Evolutionary conservation across 352 stramenopile genomes (phyloP).

Genomic region (Pythium dissimile): DNA sequence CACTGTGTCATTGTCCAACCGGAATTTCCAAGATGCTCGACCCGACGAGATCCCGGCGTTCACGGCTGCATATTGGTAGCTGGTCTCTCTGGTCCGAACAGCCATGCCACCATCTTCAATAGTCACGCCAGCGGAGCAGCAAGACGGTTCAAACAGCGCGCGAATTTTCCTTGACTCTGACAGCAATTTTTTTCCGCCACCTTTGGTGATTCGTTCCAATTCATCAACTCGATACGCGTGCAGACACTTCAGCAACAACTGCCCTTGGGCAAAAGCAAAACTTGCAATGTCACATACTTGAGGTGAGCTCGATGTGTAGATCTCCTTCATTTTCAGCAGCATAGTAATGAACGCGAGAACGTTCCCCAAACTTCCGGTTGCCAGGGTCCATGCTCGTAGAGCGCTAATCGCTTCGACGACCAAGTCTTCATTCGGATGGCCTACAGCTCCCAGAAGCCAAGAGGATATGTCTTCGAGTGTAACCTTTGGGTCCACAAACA

Average conservation of each 20-base stretch:
- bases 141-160: slow-evolving; percentile 74
- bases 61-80: slow-evolving; percentile 85
- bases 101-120: slow-evolving; percentile 73
- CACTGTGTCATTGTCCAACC: slow-evolving; percentile 83
- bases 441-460: slow-evolving; percentile 57
- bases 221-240: slow-evolving; percentile 48
- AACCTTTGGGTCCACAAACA: slow-evolving; percentile 60
- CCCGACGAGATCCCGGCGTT: slow-evolving; percentile 72
- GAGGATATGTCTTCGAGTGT: slow-evolving; percentile 54
- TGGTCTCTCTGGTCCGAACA: slow-evolving; percentile 82
- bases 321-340: slow-evolving; percentile 35
- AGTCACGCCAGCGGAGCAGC: slow-evolving; percentile 73
- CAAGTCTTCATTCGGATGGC: slow-evolving; percentile 46
- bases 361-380: slow-evolving; percentile 69
- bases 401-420: slow-evolving; percentile 58
- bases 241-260: slow-evolving; percentile 39
- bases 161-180: slow-evolving; percentile 66
- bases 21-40: slow-evolving; percentile 86
- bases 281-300: slow-evolving; percentile 18
- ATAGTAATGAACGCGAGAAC: slow-evolving; percentile 74
- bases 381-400: slow-evolving; percentile 67
- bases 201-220: slow-evolving; percentile 25
- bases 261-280: slow-evolving; percentile 49
- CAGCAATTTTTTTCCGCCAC: slow-evolving; percentile 38
- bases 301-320: slow-evolving; percentile 5